Percentiles rank a stretch among this genome's conserved stretches.
phyloP scores from a whole-genome alignment of 1,284 basidiomycete genomes.

The Microbotryum intermedium region DNA sequence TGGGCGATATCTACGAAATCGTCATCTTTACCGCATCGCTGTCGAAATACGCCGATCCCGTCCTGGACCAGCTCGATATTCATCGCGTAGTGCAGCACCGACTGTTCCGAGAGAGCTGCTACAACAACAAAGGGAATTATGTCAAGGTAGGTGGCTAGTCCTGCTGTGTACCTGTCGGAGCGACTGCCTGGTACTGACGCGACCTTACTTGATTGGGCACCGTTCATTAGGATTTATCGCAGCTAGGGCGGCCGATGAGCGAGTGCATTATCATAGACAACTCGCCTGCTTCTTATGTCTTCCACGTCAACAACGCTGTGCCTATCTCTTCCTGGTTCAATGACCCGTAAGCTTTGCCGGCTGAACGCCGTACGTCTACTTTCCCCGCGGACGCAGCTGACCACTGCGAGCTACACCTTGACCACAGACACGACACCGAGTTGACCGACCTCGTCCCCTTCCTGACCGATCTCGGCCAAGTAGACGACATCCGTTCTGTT shows the following conservation, averaged over 20 bases:
- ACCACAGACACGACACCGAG: slow-evolving; percentile 86
- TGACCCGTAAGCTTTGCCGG: slow-evolving; percentile 37
- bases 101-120: slow-evolving; percentile 95
- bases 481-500: slow-evolving; percentile 86
- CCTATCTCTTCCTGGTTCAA: slow-evolving; percentile 99
- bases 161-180: neutral
- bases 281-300: slow-evolving; percentile 97
- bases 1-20: slow-evolving; percentile 97
- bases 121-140: slow-evolving; percentile 98
- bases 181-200: neutral
- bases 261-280: slow-evolving; percentile 98
- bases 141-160: slow-evolving; percentile 63
- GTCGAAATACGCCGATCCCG: slow-evolving; percentile 98
- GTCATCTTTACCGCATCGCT: slow-evolving; percentile 97
- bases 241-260: slow-evolving; percentile 82
- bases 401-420: neutral
- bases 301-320: slow-evolving; percentile 98
- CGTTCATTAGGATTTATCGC: slow-evolving; percentile 72
- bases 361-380: neutral
- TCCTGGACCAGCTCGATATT: slow-evolving; percentile 90
- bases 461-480: slow-evolving; percentile 72
- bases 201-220: neutral
- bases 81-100: slow-evolving; percentile 89
- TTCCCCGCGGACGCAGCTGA: neutral
- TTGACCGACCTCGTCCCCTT: slow-evolving; percentile 87